Evolutionary conservation across 73 alveolate genomes (phyloP), one percentile per base, ranked within the genome.

Genomic region (Blepharisma stoltei): DNA sequence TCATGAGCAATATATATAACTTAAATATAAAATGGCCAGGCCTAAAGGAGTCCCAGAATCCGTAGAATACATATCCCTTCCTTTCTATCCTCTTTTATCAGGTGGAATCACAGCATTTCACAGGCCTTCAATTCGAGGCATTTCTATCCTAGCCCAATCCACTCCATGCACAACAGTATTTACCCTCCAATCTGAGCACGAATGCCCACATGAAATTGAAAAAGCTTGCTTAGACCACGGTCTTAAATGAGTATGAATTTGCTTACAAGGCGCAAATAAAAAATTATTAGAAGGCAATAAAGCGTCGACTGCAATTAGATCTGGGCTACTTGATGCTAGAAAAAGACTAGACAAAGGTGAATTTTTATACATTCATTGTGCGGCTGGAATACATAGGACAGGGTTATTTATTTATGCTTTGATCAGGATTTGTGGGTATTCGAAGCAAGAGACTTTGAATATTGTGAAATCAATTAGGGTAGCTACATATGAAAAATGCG

Each of bases 381-480:
- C 96, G 9, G 96, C 96, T 7, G 96, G 96, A 25, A 83, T 89
- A 18, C 96, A 89, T 78, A 81, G 96, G 77, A 89, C 96, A 6
- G 96, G 96, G 6, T 81, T 83, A 43, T 67, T 78, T 44, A 54
- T 85, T n/a, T 89, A 89, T 78, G 71, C 94, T 21, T 68, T 89
- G 37, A 50, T 89, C 32, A 76, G 96, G 77, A 32, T 82, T 21
- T 43, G 73, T 66, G 94, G 91, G 0, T 70, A 37, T 67, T 67
- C 75, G 21, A 49, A 46, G 7, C 18, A 0, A 8, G 37, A 14
- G 14, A 60, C 73, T 25, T 38, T 60, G 2, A 38, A 60, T 14
- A 60, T 9, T 14, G 23, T 60, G 0, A 60, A 60, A 25, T 38
- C n/a, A n/a, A 25, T 60, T 38, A n/a, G 73, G 18, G 18, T 25